Evolutionary conservation across 352 stramenopile genomes (phyloP), one percentile per base, ranked within the genome.

Genomic region (Globisporangium emineosum): DNA sequence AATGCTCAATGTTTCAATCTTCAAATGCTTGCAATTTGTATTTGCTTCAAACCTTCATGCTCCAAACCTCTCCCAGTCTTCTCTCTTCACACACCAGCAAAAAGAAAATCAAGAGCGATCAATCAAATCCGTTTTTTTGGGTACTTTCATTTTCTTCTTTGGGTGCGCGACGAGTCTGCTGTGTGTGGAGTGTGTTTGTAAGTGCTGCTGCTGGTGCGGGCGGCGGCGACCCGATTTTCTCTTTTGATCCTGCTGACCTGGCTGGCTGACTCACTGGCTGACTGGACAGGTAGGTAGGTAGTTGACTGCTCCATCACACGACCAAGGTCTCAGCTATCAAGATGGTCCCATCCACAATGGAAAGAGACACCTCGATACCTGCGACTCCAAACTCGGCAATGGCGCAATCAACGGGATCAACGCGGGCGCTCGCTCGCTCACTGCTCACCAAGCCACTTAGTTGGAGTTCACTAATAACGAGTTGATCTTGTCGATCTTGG

Each of bases 401-500:
- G 29, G 51, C 27, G 50, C 50, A 37, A n/a, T 32, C 17, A 15
- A 58, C 52, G n/a, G 30, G 10, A 58, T 21, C 29, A 45, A 17
- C 29, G n/a, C 9, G 30, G 19, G 40, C 32, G 23, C 52, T 45
- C 37, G 33, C 61, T 67, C 61, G 43, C 54, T 40, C 42, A 30
- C 21, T 27, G 40, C 17, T n/a, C 33, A 27, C 27, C 12, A 13
- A 23, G 15, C 13, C 35, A 21, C 55, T 64, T 86, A 76, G 72
- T 74, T 87, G 60, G 79, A 78, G 73, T 83, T 90, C 33, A 81
- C 78, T 67, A 92, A 74, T 76, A 92, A 81, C 72, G 74, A 88
- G 77, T 96, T 88, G 75, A 96, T 94, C 83, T 97, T 96, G 70
- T 98, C 94, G 78, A 99, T 98, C 80, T 97, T 95, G 66, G 87